A percentile compares a stretch with the other conserved stretches of the same genome.
Evolutionary conservation across 1,139 yeast genomes (phyloP).

Genomic region (Eremothecium sinecaudum): DNA sequence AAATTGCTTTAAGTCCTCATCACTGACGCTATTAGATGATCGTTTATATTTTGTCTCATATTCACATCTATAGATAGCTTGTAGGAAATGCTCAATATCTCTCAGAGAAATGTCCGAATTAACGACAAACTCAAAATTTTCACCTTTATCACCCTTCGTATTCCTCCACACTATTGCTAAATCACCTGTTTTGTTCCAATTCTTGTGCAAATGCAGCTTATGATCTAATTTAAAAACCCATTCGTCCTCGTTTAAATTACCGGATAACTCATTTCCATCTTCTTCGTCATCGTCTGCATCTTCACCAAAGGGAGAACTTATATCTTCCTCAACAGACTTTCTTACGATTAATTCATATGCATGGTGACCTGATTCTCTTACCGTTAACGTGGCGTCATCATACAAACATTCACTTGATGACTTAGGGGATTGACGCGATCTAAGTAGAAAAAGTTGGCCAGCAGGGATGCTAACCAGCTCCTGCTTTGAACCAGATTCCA

Average conservation of each 20-base stretch:
- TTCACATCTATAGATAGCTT: slow-evolving; percentile 55
- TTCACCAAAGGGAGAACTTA: slow-evolving; percentile 40
- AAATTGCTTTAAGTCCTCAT: slow-evolving; percentile 49
- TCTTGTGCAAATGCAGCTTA: slow-evolving; percentile 38
- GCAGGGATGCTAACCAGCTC: slow-evolving; percentile 67
- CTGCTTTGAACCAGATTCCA: slow-evolving; percentile 53
- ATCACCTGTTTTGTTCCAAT: slow-evolving; percentile 37
- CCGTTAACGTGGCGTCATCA: slow-evolving; percentile 68
- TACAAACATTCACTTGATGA: slow-evolving; percentile 79
- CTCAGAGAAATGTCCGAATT: slow-evolving; percentile 49
- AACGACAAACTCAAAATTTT: slow-evolving; percentile 70
- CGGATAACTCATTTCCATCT: slow-evolving; percentile 48
- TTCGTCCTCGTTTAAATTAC: slow-evolving; percentile 38
- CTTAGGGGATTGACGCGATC: slow-evolving; percentile 74
- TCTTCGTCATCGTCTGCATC: slow-evolving; percentile 38
- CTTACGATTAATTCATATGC: slow-evolving; percentile 66
- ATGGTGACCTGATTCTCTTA: slow-evolving; percentile 55
- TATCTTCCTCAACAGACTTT: slow-evolving; percentile 52
- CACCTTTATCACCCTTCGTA: slow-evolving; percentile 72
- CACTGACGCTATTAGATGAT: slow-evolving; percentile 41
- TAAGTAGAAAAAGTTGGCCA: slow-evolving; percentile 66
- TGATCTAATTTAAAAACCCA: slow-evolving; percentile 24
- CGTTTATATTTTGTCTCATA: slow-evolving; percentile 66
- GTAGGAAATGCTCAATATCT: slow-evolving; percentile 58
- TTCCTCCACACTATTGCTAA: slow-evolving; percentile 72